Conservation (phyloP, 2,329 filamentous ascomycete genomes). For the Trichoderma sp. region DNA sequence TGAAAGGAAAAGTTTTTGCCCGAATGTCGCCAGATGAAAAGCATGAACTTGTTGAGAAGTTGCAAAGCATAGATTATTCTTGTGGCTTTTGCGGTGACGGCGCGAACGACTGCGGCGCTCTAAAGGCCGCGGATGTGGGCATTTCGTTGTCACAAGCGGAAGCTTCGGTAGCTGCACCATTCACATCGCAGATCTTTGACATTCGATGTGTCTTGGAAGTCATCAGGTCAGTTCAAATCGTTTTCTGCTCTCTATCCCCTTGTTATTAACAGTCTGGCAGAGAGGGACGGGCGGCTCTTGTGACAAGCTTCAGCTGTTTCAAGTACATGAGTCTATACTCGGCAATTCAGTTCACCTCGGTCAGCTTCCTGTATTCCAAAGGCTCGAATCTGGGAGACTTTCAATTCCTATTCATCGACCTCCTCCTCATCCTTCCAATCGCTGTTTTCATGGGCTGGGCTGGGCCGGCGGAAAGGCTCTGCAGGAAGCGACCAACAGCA, state of each 20-base stretch:
- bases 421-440: slow-evolving; percentile 88
- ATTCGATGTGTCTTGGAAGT: slow-evolving; percentile 93
- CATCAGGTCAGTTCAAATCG: slow-evolving; percentile 57
- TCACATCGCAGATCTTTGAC: slow-evolving; percentile 92
- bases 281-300: slow-evolving; percentile 87
- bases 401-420: slow-evolving; percentile 94
- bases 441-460: slow-evolving; percentile 99
- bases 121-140: slow-evolving; percentile 96
- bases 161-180: slow-evolving; percentile 95
- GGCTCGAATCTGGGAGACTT: slow-evolving; percentile 96
- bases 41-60: slow-evolving; percentile 93
- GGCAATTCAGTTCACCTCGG: slow-evolving; percentile 97
- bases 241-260: too few species aligned
- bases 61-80: slow-evolving; percentile 94
- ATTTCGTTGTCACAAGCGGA: slow-evolving; percentile 97
- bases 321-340: slow-evolving; percentile 99
- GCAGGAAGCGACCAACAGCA: slow-evolving; percentile 83
- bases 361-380: slow-evolving; percentile 92
- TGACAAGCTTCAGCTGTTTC: slow-evolving; percentile 99
- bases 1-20: slow-evolving; percentile 88
- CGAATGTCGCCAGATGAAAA: slow-evolving; percentile 99
- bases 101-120: slow-evolving; percentile 92
- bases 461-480: slow-evolving; percentile 72
- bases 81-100: slow-evolving; percentile 96
- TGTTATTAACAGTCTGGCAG: slow-evolving; percentile 40